Base-by-base conservation (phyloP, 1,284 basidiomycete genomes). In the Agroathelia rolfsii region DNA sequence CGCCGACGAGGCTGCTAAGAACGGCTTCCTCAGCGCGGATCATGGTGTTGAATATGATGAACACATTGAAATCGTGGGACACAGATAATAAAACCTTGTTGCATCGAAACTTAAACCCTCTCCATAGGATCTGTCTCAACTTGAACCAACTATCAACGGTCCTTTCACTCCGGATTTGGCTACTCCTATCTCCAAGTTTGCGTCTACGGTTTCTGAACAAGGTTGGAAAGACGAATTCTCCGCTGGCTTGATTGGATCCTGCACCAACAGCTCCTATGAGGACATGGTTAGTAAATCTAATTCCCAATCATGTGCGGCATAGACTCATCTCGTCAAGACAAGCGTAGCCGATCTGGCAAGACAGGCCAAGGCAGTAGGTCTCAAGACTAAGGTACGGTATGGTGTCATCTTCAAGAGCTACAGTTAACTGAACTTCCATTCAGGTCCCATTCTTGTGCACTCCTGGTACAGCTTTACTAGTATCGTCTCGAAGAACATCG, bases 201-300 rank as follows among this genome's bases (percentile, higher is more conserved):
- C 86, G 42, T 65, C 71, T 34, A 89, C 79, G 49, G 90, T 89
- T 49, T 89, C 89, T 76, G 82, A 90, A 70, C 95, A 97, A 70
- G 72, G 75, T 59, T 98, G 95, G 94, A 94, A 94, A 30, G 66
- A 78, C 42, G 94, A 98, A 59, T 81, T 99, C 67, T 93, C 89
- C 69, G 95, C 97, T 50, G 88, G 78, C 41, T 78, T 98, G 39
- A 98, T 98, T 56, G 94, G 95, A 39, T 98, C 95, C 32, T 99
- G 94, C 84, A 98, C 95, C 59, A 98, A 99, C 78, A 98, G 94
- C 32, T 98, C 95, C 18, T 99, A 99, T 60, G 95, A 98, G 68
- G 95, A 99, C 67, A 97, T 98, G 94, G 87, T 88, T n/a, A n/a
- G n/a, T n/a, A n/a, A n/a, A n/a, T n/a, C n/a, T n/a, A n/a, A n/a